phyloP scores from a whole-genome alignment of 345 rosid species.

The Nasturtium officinale region DNA sequence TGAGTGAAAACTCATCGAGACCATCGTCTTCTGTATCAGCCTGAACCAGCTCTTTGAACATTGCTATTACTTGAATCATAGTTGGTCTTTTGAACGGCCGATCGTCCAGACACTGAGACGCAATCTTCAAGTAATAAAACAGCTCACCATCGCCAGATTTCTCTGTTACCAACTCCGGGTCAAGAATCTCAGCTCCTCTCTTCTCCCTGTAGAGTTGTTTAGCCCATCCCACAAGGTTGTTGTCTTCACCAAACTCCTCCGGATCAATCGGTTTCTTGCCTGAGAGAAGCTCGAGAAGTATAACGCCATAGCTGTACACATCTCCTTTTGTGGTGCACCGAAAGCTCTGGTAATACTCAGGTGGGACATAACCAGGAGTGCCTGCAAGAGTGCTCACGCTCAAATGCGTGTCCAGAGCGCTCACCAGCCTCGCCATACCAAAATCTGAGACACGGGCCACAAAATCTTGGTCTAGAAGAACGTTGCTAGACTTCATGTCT shows the following conservation, averaged over 20 bases:
- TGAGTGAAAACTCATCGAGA: slow-evolving; percentile 36
- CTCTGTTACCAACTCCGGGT: slow-evolving; percentile 63
- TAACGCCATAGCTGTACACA: slow-evolving; percentile 92
- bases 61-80: slow-evolving; percentile 81
- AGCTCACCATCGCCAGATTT: slow-evolving; percentile 76
- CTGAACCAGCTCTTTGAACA: slow-evolving; percentile 68
- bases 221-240: slow-evolving; percentile 97
- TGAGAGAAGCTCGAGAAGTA: slow-evolving; percentile 81
- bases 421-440: slow-evolving; percentile 95
- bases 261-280: slow-evolving; percentile 90
- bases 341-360: slow-evolving; percentile 94
- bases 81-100: slow-evolving; percentile 69
- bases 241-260: slow-evolving; percentile 82
- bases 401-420: slow-evolving; percentile 83
- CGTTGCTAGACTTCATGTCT: slow-evolving; percentile 99
- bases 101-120: slow-evolving; percentile 79
- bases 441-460: slow-evolving; percentile 92
- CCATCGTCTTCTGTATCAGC: slow-evolving; percentile 66
- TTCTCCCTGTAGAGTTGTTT: slow-evolving; percentile 72
- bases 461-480: slow-evolving; percentile 77
- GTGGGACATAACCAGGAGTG: slow-evolving; percentile 97
- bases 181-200: slow-evolving; percentile 72
- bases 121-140: slow-evolving; percentile 65
- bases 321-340: slow-evolving; percentile 84
- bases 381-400: slow-evolving; percentile 95